Evolutionary conservation across 2,329 filamentous ascomycete genomes (phyloP).

Genomic region (Neopestalotiopsis rosae): DNA sequence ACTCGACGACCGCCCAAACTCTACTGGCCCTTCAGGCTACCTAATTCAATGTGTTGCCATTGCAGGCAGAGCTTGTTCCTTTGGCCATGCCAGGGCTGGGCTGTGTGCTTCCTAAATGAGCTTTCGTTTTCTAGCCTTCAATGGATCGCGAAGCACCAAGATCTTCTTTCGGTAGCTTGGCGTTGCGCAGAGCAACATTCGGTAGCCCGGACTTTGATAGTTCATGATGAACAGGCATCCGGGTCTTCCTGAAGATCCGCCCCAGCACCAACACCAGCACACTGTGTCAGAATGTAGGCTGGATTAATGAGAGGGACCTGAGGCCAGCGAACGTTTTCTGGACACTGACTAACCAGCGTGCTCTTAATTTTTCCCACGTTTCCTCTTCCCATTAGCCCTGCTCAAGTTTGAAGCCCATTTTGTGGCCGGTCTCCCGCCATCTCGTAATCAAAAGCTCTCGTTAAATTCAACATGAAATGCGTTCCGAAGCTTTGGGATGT

Average conservation of each 20-base stretch:
- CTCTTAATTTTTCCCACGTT: background rate
- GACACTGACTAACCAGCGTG: background rate
- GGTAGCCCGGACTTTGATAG: background rate
- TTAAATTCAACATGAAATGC: background rate
- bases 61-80: background rate
- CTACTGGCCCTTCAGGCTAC: background rate
- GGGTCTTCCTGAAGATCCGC: background rate
- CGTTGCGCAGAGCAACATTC: background rate
- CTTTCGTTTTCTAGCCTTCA: background rate
- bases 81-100: background rate
- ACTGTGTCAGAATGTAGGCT: background rate
- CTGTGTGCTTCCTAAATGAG: background rate
- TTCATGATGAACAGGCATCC: background rate
- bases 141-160: background rate
- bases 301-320: background rate
- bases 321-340: background rate
- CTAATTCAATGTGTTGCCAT: background rate
- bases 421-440: background rate
- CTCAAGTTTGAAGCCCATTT: background rate
- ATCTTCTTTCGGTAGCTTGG: background rate
- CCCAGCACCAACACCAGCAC: background rate
- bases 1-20: background rate
- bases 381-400: background rate
- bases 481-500: background rate
- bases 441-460: constrained; percentile 6